Evolutionary conservation across 2,329 filamentous ascomycete species (phyloP), one percentile per base, ranked within the genome.

Genomic region (Penicillium sp.): DNA sequence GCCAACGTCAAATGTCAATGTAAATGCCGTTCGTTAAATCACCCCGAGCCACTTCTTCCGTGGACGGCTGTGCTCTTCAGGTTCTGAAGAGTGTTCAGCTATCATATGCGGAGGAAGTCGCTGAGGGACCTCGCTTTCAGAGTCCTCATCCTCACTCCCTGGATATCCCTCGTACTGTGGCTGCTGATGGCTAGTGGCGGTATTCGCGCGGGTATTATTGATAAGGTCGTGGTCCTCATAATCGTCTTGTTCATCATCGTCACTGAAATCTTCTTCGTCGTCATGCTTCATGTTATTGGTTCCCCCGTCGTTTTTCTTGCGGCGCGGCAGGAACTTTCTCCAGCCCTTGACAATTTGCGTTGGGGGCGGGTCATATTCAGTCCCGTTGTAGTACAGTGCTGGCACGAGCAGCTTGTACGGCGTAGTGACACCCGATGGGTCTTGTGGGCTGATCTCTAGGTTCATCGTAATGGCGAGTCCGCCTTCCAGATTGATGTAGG

Each of bases 381-480:
- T 63, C 7, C 74, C 76, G n/a, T 78, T 73, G 56, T 76, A 85
- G 64, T 75, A 75, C 47, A 99, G 76, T 49, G 85, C 84, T 10
- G 95, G 94, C 5, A 99, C 87, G 1, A 97, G 81, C 5, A 99
- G 76, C 36, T 91, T 81, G 71, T 99, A 99, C 8, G 91, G 90
- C 47, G 85, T 84, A 0, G 94, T 99, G 60, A 90, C 91, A 13
- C 94, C 95, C 0, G 89, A 82, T 0, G 94, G 93, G 64, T 99
- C 91, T 59, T 84, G 85, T 41, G 89, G 83, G 64, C 88, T 91
- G 57, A 97, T 85, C 74, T 99, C 94, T 58, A 96, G 85, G 64
- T 97, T 96, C 40, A 99, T 75, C 47, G 85, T 89, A 34, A 99
- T 87, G 61, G 97, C 91, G 9, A 99, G 78, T 0, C 91, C 91